Evolutionary conservation across 805 yeast species (phyloP), one percentile per base, ranked within the genome.

Genomic region (Wickerhamomyces ciferrii): DNA sequence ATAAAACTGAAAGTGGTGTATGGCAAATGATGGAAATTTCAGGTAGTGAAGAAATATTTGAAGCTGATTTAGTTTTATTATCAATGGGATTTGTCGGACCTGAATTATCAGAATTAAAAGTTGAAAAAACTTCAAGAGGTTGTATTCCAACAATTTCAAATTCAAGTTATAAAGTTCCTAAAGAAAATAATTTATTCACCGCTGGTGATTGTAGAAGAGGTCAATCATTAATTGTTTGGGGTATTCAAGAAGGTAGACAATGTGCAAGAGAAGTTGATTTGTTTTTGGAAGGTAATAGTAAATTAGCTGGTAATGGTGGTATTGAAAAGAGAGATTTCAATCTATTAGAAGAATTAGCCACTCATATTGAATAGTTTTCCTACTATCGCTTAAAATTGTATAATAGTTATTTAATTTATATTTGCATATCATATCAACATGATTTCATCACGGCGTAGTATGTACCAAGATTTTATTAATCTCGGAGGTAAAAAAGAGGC

Each of bases 201-300:
- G 97, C 98, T 43, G 99, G 99, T 70, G 99, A 92, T 69, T 94
- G 98, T 72, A 86, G 99, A 76, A 84, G 98, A 71, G 99, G 99
- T 25, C 99, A 92, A 74, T 88, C 97, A 2, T 79, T 92, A 67
- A 92, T 92, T 66, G 99, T 92, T 46, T 94, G 98, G 98, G 99
- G 98, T 71, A 92, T 92, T 58, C 98, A 94, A 72, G 99, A 92
- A 71, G 99, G 99, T 55, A 84, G 98, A 74, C 97, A 92, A 70
- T 90, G 97, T 79, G 99, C 99, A 34, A 78, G 96, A 55, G 90
- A 88, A 58, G 95, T 92, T 52, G 99, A 92, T 63, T 66, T 73
- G 56, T 86, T 67, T 66, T 74, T 92, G 65, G 81, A 83, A 81
- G 91, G 92, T 23, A 68, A 78, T 52, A 77, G 96, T 19, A 77